Evolutionary conservation across 176 grass and related monocot genomes (phyloP), one percentile per base, ranked within the genome.

Genomic region (Oryza officinalis): DNA sequence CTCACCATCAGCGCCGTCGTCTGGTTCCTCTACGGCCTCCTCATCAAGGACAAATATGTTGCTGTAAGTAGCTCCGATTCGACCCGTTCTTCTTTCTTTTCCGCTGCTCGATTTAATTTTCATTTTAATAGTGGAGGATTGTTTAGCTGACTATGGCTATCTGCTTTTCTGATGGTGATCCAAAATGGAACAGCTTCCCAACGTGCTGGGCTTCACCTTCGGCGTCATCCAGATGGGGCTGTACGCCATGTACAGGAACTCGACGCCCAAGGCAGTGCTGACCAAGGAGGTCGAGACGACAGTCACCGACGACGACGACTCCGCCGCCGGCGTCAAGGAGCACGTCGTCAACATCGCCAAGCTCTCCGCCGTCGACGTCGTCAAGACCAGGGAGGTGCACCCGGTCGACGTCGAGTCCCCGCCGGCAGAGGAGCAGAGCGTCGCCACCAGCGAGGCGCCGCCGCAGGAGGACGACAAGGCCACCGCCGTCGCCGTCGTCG

Each of bases 11-110:
- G 90, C 13, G 90, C 94, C 4, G 64, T 94, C 13, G 86, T 84
- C 45, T 97, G 94, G 94, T 97, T 97, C 81, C 79, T 91, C 15
- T 97, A 97, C 22, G 94, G 94, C 52, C 64, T 97, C 8, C 78
- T 94, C 23, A 89, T 85, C 28, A 92, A 87, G 84, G 94, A 97
- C 87, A 89, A 91, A 89, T 97, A 94, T 15, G 88, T 97, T 2
- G 83, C 83, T 11, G 94, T 97, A 81, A 87, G 81, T 18, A 66
- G 10, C 52, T 13, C 4, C 0, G 20, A 32, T 0, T 20, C 14
- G 37, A 71, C 4, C 18, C n/a, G 10, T 4, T n/a, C 1, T 63
- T 57, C 3, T 26, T 27, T 22, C 68, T 27, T 27, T 5, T 57
- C 0, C 2, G 6, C 13, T 57, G 6, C 50, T 57, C 49, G 17